Base-by-base conservation (phyloP, 2,329 filamentous ascomycete genomes). In the Cryoendolithus antarcticus region DNA sequence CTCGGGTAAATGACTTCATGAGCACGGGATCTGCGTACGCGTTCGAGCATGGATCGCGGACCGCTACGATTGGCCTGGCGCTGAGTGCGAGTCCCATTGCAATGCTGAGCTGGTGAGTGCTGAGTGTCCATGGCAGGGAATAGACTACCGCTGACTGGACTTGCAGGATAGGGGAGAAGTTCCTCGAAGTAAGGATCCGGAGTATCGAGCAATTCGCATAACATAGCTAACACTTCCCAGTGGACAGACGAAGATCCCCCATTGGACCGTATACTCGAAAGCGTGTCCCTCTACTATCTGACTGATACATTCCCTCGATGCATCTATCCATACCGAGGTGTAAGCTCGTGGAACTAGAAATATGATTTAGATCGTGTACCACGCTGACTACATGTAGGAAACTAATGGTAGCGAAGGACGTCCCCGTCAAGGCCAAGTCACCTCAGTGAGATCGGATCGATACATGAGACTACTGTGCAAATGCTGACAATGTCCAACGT, bases 1-100 rank as follows among this genome's bases (percentile, higher is more conserved):
- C 58, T 19, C 56, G 63, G 4, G 57, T 54, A 2, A 39, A 57
- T 2, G 52, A 59, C 3, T 75, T 70, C 51, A 39, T 47, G 2
- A 41, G 52, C 0, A 57, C 51, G 2, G 74, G 70, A 1, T 51
- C 47, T 8, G 71, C 65, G 0, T 80, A 77, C 49, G 63, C 65
- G 0, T 37, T 61, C 0, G 62, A 70, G 50, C 75, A 80, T 39
- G 69, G 61, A 1, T 74, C 72, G 0, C 57, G 69, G 6, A 70
- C 75, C 0, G 61, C 65, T 0, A 80, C 75, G 0, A 70, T 77
- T 33, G 73, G 74, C 0, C 61, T 75, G 4, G 68, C 64, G 0
- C 54, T 80, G 1, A 60, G 65, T 3, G 59, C 68, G 4, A 74
- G 61, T 28, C 75, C 76, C 0, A 44, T 79, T 1, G 70, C 72